Evolutionary conservation across 176 grass and related monocot genomes (phyloP), one percentile per base, ranked within the genome.

Genomic region (Poa annua): DNA sequence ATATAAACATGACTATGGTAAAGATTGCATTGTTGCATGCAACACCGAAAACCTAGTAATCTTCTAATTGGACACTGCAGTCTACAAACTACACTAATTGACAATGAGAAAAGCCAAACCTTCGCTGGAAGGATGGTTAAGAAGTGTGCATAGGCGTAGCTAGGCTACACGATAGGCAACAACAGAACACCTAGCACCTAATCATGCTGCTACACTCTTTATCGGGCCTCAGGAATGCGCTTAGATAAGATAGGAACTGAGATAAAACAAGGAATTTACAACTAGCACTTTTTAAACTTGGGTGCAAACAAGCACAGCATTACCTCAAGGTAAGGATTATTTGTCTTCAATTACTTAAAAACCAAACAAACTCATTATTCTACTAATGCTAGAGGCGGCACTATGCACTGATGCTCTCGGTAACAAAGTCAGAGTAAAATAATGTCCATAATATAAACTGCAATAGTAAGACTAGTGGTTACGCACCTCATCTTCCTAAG

Each of bases 401-500:
- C 38, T 69, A 70, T 13, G 36, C 10, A 65, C 6, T 8, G 11
- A 69, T 69, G 66, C 36, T 69, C 38, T 36, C 35, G 5, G 35
- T 4, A 41, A 41, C 38, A 7, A 45, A 6, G 35, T 5, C n/a
- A 47, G 39, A 49, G 13, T 26, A 45, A 72, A 72, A 48, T 17
- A 48, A 26, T 72, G 69, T 16, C 8, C 21, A 48, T 48, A 26
- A 16, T 72, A 71, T 26, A 48, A 72, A 48, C 17, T 33, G 11
- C 7, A 4, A 66, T 29, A 25, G 12, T 2, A 17, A 71, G 41
- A 5, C 42, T 16, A 48, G 21, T 72, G 21, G 42, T 71, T 29
- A 72, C 69, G 17, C 3, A 72, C 69, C 69, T 72, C 69, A 72
- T 72, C 22, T 72, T 72, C 42, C 69, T 72, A 26, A 72, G 13